These are phyloP conservation scores for Pichia sp. DNA, from an alignment of 1,139 yeast species.

Conservation along the genomic window DNA sequence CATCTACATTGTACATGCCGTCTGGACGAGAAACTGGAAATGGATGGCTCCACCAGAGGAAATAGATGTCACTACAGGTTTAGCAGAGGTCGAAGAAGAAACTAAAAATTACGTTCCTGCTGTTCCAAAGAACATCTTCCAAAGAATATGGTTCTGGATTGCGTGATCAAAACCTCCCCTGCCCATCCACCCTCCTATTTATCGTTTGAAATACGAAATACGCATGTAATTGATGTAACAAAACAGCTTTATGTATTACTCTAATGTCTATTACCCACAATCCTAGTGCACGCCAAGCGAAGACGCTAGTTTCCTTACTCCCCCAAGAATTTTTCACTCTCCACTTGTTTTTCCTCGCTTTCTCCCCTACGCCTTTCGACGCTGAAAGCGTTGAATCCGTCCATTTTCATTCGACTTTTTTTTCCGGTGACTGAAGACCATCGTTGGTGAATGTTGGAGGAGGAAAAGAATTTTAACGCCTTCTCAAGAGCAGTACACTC, in stretches of 20 bases:
- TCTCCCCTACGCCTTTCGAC: background rate
- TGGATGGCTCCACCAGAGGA: conserved; percentile 39
- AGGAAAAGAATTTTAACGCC: background rate
- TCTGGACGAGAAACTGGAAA: conserved; percentile 33
- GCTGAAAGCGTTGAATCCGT: background rate
- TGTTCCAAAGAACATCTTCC: conserved; percentile 35
- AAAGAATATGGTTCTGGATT: conserved; percentile 42
- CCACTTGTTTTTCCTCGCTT: background rate
- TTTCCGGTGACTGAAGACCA: background rate
- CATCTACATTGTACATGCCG: conserved; percentile 39
- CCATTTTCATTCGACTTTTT: background rate
- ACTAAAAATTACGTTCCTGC: conserved; percentile 34
- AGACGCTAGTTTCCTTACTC: background rate
- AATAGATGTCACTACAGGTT: conserved; percentile 43
- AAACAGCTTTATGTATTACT: background rate
- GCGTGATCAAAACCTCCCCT: conserved; percentile 16
- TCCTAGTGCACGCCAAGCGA: background rate
- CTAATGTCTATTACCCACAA: background rate
- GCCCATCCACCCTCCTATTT: background rate
- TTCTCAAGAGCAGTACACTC: background rate
- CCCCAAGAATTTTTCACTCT: background rate
- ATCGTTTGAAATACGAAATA: background rate
- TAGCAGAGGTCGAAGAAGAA: conserved; percentile 41
- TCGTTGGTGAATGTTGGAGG: background rate
- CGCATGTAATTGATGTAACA: background rate